A percentile compares a stretch with the other conserved stretches of the same genome.
Evolutionary conservation across 805 yeast species (phyloP).

Genomic region (Cyberlindnera saturnus): DNA sequence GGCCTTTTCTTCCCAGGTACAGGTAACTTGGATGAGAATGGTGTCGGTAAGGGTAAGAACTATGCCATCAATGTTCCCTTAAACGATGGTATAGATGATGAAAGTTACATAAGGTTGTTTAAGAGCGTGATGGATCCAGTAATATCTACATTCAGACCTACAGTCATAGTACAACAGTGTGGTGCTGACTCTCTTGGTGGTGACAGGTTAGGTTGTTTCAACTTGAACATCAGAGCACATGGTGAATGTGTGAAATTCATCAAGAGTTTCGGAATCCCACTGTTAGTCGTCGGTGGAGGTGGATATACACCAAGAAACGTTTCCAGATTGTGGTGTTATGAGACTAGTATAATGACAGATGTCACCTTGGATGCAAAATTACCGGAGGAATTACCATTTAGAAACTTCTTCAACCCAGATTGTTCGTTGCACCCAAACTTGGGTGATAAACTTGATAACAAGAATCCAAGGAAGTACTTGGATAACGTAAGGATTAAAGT

Average conservation of each 20-base stretch:
- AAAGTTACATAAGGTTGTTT: conserved; percentile 65
- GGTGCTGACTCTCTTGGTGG: conserved; percentile 96
- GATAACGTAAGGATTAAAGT: conserved; percentile 73
- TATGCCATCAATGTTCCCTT: conserved; percentile 88
- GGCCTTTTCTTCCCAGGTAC: conserved; percentile 98
- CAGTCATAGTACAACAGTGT: conserved; percentile 91
- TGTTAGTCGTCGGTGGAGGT: conserved; percentile 93
- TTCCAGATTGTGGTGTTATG: conserved; percentile 92
- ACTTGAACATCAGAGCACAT: conserved; percentile 85
- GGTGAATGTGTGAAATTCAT: conserved; percentile 92
- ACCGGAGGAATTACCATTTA: conserved; percentile 50
- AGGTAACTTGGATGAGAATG: conserved; percentile 84
- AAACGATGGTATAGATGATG: conserved; percentile 94
- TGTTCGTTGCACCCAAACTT: conserved; percentile 78
- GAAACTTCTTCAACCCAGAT: conserved; percentile 71
- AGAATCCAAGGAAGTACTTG: conserved; percentile 74
- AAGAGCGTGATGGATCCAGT: conserved; percentile 88
- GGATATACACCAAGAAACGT: conserved; percentile 97
- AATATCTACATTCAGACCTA: conserved; percentile 86
- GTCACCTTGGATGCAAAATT: conserved; percentile 53
- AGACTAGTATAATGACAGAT: conserved; percentile 75
- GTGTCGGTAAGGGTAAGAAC: conserved; percentile 84
- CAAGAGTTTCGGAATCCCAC: conserved; percentile 83
- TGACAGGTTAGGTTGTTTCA: conserved; percentile 91
- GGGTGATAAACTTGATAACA: conserved; percentile 79